phyloP scores from a whole-genome alignment of 2,329 filamentous ascomycete species.

The Fusarium irregulare region DNA sequence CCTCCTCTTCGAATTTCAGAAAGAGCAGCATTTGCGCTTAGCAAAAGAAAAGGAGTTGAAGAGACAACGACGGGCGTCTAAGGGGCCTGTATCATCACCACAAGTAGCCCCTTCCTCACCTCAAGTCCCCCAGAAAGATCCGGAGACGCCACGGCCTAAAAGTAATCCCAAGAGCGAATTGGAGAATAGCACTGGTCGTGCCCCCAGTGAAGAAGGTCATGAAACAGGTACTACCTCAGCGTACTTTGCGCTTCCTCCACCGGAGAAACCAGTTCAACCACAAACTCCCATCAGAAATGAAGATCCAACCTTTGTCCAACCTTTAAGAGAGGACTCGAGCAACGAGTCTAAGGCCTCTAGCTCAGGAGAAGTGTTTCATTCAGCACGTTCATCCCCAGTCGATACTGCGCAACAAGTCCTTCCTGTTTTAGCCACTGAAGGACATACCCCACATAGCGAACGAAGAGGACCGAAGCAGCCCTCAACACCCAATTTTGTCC shows the following conservation, averaged over 20 bases:
- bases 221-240: conserved; percentile 16
- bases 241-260: conserved; percentile 22
- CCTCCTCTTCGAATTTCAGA: conserved; percentile 72
- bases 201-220: neutral
- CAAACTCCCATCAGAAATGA: conserved; percentile 20
- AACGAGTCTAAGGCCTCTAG: conserved; percentile 34
- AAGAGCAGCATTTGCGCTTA: conserved; percentile 62
- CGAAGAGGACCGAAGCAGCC: neutral
- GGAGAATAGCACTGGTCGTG: conserved; percentile 8
- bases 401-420: conserved; percentile 16
- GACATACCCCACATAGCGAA: neutral
- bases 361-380: conserved; percentile 36
- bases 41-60: conserved; percentile 54
- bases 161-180: conserved; percentile 11
- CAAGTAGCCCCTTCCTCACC: conserved; percentile 34
- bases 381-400: conserved; percentile 40
- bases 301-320: conserved; percentile 29
- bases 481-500: conserved; percentile 29
- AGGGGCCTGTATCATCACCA: conserved; percentile 36
- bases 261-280: conserved; percentile 9
- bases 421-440: conserved; percentile 25
- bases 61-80: conserved; percentile 46
- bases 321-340: conserved; percentile 36
- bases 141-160: conserved; percentile 25
- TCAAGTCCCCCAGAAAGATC: conserved; percentile 17